Conservation (phyloP, 2,329 filamentous ascomycete genomes). For the Fusarium lyarnte region DNA sequence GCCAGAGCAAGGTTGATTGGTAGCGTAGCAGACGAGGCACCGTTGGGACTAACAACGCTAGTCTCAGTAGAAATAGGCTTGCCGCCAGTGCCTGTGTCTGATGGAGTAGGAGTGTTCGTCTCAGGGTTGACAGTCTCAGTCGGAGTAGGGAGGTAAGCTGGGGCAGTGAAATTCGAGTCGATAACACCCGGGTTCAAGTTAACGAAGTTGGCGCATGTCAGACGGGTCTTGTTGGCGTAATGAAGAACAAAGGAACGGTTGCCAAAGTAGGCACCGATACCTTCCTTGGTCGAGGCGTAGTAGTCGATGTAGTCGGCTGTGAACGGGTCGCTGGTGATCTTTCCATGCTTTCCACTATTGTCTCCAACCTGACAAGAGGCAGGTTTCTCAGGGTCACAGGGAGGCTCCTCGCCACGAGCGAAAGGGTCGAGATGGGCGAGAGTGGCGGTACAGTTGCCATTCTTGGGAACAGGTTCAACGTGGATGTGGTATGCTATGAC, state of each 20-base stretch:
- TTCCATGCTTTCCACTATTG: slow-evolving; percentile 77
- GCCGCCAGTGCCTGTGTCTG: slow-evolving; percentile 5
- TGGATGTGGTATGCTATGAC: slow-evolving; percentile 77
- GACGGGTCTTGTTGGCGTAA: slow-evolving; percentile 69
- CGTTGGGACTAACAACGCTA: slow-evolving; percentile 18
- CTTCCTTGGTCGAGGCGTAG: slow-evolving; percentile 64
- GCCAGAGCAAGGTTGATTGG: slow-evolving; percentile 27
- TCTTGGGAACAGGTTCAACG: slow-evolving; percentile 66
- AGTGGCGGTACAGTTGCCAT: slow-evolving; percentile 77
- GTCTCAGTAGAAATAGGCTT: slow-evolving; percentile 23
- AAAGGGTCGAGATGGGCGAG: slow-evolving; percentile 77
- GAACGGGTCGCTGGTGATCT: slow-evolving; percentile 63
- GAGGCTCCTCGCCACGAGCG: slow-evolving; percentile 67
- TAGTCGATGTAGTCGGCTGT: slow-evolving; percentile 62
- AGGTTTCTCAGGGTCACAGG: slow-evolving; percentile 67
- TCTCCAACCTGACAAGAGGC: slow-evolving; percentile 80
- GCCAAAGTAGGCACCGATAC: slow-evolving; percentile 67
- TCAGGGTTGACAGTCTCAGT: slow-evolving; percentile 29
- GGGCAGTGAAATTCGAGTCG: slow-evolving; percentile 30
- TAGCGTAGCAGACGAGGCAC: slow-evolving; percentile 17
- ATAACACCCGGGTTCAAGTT: slow-evolving; percentile 24
- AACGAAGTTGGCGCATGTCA: slow-evolving; percentile 71
- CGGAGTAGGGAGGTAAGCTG: slow-evolving; percentile 31
- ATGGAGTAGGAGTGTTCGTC: slow-evolving; percentile 25
- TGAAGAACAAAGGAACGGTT: slow-evolving; percentile 73